Evolutionary conservation across 768 basidiomycete genomes (phyloP).

Genomic region (Infundibulicybe gibba): DNA sequence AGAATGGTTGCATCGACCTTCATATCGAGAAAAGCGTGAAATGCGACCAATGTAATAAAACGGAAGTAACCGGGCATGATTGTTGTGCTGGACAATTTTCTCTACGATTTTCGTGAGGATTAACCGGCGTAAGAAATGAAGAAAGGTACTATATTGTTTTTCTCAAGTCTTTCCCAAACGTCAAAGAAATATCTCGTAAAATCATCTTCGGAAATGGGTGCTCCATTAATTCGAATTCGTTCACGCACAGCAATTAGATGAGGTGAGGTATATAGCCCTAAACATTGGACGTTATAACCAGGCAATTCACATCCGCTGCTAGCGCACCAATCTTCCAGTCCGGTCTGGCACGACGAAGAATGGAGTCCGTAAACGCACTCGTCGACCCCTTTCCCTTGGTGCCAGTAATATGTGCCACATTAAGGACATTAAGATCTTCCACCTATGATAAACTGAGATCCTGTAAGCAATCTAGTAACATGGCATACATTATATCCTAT

Average conservation of each 20-base stretch:
- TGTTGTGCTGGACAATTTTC: slow-evolving; percentile 46
- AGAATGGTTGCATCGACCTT: slow-evolving; percentile 89
- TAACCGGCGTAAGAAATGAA: background rate
- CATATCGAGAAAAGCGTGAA: slow-evolving; percentile 79
- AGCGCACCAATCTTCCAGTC: slow-evolving; percentile 77
- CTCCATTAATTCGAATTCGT: slow-evolving; percentile 90
- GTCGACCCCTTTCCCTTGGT: slow-evolving; percentile 99
- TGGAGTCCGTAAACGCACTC: slow-evolving; percentile 87
- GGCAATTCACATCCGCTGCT: background rate
- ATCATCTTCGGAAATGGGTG: slow-evolving; percentile 80
- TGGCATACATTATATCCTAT: slow-evolving; percentile 80
- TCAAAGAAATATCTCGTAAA: slow-evolving; percentile 95
- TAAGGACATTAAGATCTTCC: slow-evolving; percentile 77
- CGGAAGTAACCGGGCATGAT: slow-evolving; percentile 92
- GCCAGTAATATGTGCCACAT: slow-evolving; percentile 95
- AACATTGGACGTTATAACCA: background rate
- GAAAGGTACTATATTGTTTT: slow-evolving; percentile 51
- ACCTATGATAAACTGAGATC: slow-evolving; percentile 10
- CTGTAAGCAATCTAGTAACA: background rate
- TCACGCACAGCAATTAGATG: slow-evolving; percentile 96
- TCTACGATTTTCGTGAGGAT: slow-evolving; percentile 24
- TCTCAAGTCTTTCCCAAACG: slow-evolving; percentile 84
- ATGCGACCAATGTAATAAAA: slow-evolving; percentile 89
- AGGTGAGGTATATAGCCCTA: slow-evolving; percentile 95
- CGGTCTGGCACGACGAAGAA: slow-evolving; percentile 73